phyloP scores from a whole-genome alignment of 2,329 filamentous ascomycete genomes.

The Aspergillus sp. region DNA sequence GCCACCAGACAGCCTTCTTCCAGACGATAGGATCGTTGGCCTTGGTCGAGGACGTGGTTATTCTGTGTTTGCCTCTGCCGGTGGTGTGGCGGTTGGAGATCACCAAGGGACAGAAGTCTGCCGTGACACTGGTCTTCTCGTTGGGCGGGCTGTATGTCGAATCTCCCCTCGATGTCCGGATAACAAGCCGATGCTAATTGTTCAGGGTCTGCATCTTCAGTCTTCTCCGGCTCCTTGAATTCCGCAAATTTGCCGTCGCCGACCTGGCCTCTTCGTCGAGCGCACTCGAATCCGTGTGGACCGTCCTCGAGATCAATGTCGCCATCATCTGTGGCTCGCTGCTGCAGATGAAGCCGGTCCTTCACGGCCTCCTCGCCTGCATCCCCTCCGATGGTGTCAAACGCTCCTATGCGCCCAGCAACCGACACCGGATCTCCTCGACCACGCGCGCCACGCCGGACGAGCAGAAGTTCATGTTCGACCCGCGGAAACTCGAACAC shows the following conservation, averaged over 20 bases:
- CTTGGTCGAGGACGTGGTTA: constrained; percentile 6
- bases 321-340: constrained; percentile 7
- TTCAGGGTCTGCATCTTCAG: constrained; percentile 14
- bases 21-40: constrained; percentile 7
- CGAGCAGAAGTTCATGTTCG: neutral
- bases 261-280: constrained; percentile 11
- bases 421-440: neutral
- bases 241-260: constrained; percentile 5
- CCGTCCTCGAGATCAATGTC: constrained; percentile 9
- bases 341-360: constrained; percentile 4
- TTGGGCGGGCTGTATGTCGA: constrained; percentile 5
- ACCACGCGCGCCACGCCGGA: neutral
- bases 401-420: neutral
- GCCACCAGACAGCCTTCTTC: constrained; percentile 5
- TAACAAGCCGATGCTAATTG: neutral
- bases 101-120: constrained; percentile 6
- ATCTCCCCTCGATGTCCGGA: too few relatives aligned
- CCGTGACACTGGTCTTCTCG: constrained; percentile 6
- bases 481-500: neutral
- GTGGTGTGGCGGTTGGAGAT: constrained; percentile 7
- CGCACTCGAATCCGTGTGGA: constrained; percentile 14
- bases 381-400: neutral
- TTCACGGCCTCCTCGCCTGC: neutral
- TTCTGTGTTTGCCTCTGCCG: constrained; percentile 6
- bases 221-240: constrained; percentile 9